These are phyloP conservation scores for Mycena metata DNA, from an alignment of 768 basidiomycete genomes.

Conservation along the genomic window DNA sequence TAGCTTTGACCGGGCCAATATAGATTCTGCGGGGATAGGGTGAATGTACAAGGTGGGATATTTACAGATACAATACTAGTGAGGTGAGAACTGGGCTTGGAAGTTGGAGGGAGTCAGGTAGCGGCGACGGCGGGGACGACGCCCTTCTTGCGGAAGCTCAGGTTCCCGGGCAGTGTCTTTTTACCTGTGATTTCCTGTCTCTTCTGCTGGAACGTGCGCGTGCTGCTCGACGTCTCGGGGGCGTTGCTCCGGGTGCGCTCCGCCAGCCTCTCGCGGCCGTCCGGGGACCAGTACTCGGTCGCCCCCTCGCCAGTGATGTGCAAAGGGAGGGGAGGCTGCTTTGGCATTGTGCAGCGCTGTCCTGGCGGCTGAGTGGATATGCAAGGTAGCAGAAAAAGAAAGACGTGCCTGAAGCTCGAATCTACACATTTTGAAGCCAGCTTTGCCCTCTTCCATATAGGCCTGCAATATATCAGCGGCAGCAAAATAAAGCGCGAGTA, in stretches of 20 bases:
- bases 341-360: constrained; percentile 6
- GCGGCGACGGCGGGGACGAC: neutral
- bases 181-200: constrained; percentile 20
- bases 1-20: neutral
- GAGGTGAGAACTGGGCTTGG: no score
- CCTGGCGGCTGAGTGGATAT: neutral
- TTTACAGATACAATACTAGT: neutral
- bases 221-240: neutral
- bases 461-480: constrained; percentile 10
- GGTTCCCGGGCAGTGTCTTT: neutral
- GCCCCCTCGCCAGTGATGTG: constrained; percentile 20
- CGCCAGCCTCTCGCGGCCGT: constrained; percentile 27
- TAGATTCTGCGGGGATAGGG: no score
- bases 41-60: no score
- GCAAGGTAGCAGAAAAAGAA: no score
- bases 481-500: neutral
- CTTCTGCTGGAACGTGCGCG: neutral
- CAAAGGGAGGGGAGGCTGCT: constrained; percentile 21
- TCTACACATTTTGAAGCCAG: constrained; percentile 39
- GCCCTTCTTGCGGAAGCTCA: constrained; percentile 13
- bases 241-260: neutral
- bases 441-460: constrained; percentile 29
- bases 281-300: constrained; percentile 28
- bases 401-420: constrained; percentile 27
- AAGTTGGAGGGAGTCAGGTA: no score